Conservation (phyloP, 805 yeast species). For the Lipomyces orientalis region DNA sequence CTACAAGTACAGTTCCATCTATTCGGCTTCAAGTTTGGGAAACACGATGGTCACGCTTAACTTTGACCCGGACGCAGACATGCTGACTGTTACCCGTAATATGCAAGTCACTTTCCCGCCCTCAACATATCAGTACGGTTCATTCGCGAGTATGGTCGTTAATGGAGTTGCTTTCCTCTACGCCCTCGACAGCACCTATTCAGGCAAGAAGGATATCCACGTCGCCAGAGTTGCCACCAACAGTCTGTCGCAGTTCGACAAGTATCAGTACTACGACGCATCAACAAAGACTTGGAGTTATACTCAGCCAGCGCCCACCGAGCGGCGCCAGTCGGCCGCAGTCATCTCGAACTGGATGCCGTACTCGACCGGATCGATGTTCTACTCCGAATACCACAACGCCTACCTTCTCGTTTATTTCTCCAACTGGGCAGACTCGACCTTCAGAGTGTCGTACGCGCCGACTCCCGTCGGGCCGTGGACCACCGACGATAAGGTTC, state of each 20-base stretch:
- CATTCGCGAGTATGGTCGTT: slow-evolving; percentile 32
- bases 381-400: slow-evolving; percentile 33
- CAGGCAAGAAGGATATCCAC: slow-evolving; percentile 32
- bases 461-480: slow-evolving; percentile 36
- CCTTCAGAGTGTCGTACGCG: slow-evolving; percentile 19
- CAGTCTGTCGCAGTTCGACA: slow-evolving; percentile 1
- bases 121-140: slow-evolving; percentile 28
- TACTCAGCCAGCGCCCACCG: slow-evolving; percentile 28
- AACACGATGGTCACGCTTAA: slow-evolving; percentile 25
- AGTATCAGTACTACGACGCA: slow-evolving; percentile 27
- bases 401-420: slow-evolving; percentile 26
- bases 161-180: slow-evolving; percentile 32
- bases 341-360: slow-evolving; percentile 26
- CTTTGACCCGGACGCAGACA: slow-evolving; percentile 21
- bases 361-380: slow-evolving; percentile 31
- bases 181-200: slow-evolving; percentile 24
- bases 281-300: slow-evolving; percentile 18
- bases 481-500: slow-evolving; percentile 16
- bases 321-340: slow-evolving; percentile 28
- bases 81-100: slow-evolving; percentile 18
- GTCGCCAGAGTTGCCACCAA: slow-evolving; percentile 28
- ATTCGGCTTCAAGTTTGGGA: slow-evolving; percentile 13
- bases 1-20: slow-evolving; percentile 13
- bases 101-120: slow-evolving; percentile 11
- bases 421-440: slow-evolving; percentile 31